phyloP scores from a whole-genome alignment of 2,329 filamentous ascomycete species.

The Byssothecium circinans region DNA sequence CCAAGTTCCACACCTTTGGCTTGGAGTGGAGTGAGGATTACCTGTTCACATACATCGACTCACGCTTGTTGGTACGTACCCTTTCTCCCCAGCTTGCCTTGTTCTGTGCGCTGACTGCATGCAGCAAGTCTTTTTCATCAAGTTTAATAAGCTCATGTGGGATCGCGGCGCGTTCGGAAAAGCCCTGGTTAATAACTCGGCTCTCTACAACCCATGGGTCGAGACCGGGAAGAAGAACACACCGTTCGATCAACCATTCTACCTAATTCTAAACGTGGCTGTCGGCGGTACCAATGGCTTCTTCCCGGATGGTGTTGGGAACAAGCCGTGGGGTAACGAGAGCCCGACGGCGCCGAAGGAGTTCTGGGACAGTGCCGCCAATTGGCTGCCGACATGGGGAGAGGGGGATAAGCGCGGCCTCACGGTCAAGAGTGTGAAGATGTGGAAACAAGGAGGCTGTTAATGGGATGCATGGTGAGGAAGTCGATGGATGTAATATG shows the following conservation, averaged over 20 bases:
- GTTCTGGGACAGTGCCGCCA: constrained; percentile 21
- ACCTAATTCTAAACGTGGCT: constrained; percentile 72
- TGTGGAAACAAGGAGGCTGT: constrained; percentile 45
- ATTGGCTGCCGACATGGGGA: constrained; percentile 73
- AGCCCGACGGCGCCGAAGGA: constrained; percentile 21
- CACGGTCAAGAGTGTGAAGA: constrained; percentile 66
- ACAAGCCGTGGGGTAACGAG: constrained; percentile 68
- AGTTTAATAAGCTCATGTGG: constrained; percentile 65
- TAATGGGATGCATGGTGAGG: constrained; percentile 1
- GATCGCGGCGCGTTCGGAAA: constrained; percentile 66
- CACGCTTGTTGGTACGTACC: constrained; percentile 55
- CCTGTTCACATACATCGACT: constrained; percentile 80
- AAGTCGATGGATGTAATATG: too few species aligned
- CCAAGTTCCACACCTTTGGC: constrained; percentile 72
- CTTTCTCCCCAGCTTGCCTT: neutral
- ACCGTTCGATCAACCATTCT: constrained; percentile 74
- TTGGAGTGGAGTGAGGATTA: constrained; percentile 75
- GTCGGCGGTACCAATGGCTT: constrained; percentile 78
- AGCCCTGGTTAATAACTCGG: constrained; percentile 63
- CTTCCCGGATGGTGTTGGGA: constrained; percentile 63
- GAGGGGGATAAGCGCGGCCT: constrained; percentile 57
- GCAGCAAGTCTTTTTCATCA: constrained; percentile 75
- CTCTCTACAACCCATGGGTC: constrained; percentile 64
- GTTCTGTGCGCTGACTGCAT: neutral
- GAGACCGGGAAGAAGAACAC: constrained; percentile 62